Base-by-base conservation (phyloP, 2,329 filamentous ascomycete species). In the Claviceps maximensis region DNA sequence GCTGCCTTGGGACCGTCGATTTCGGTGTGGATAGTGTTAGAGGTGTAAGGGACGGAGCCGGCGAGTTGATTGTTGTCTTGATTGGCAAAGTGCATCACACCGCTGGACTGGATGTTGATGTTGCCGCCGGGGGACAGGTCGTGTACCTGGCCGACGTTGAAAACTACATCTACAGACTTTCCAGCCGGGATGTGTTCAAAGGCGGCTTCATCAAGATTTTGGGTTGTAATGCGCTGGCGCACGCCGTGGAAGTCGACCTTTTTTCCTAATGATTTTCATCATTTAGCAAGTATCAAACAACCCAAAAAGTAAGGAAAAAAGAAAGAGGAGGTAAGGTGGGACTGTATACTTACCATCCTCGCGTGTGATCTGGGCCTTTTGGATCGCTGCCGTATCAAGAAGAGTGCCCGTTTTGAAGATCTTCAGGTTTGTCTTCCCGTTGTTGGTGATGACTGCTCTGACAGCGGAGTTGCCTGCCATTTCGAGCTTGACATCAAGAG, bases 1-100 rank as follows among this genome's bases (percentile, higher is more conserved):
- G 72, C 71, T 10, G 83, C 82, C 49, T 75, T 63, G 15, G 67
- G 66, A n/a, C 77, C 80, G 57, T 86, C 75, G 47, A 86, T 71
- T 9, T 72, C 65, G 55, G 83, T 71, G 49, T 71, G 72, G 49
- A 85, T 65, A n/a, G 71, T 70, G 67, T 86, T 84, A 61, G 77
- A 81, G 49, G 72, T 67, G 67, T 77, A 85, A 15, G 73, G 63
- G 1, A 84, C 63, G 45, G 73, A 74, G 49, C 77, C 79, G 12
- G 73, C 65, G 41, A 86, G 71, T 41, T 74, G 68, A 49, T 71
- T 79, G 27, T 71, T 73, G 61, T 74, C 69, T 42, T 68, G 67
- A 27, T 71, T 69, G 31, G 80, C 77, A 52, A 75, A 76, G 12
- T 78, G 75, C 47, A 85, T 71, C 15, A 72, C 69, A 6, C 83